Evolutionary conservation across 495 filamentous ascomycete genomes (phyloP), one percentile per base, ranked within the genome.

Genomic region (Articulospora tetracladia): DNA sequence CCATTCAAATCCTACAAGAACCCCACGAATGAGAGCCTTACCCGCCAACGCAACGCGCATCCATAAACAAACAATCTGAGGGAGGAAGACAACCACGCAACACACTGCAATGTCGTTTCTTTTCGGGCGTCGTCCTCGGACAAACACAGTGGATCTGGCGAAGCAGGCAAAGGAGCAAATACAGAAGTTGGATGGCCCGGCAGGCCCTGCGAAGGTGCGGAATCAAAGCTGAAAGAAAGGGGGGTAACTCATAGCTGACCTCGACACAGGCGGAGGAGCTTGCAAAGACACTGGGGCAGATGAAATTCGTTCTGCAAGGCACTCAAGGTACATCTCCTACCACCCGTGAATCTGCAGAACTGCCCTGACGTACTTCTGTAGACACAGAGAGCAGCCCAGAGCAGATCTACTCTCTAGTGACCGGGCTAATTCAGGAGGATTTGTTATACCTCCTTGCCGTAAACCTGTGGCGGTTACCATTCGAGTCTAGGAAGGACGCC

Each of bases 401-500:
- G 51, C 88, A 93, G 69, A 87, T 95, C 59, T 83, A 88, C 66
- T 81, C 88, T 57, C 80, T 98, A 20, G 83, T 97, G 47, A 86
- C 82, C 41, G 82, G 86, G 53, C 83, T 96, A 36, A 86, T 97
- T 63, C 82, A 92, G 65, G 91, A 96, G 74, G 91, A 97, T 70
- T 77, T 99, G 23, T 83, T 98, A 34, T 89, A 87, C 65, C 77
- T 88, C 30, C 86, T 99, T 36, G 88, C 93, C 26, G 79, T 82
- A 48, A 84, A 85, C 69, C 86, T 99, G 51, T 83, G 88, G 71
- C 79, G 86, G 26, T 84, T 98, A 6, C 90, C 93, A 6, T 99
- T 99, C 78, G 95, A 99, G 77, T 87, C 91, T 25, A 84, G 89
- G 67, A 96, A 95, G 75, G 91, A 96, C 68, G 86, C 87, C 10